Conservation (phyloP, 805 yeast species). For the Cyberlindnera galapagoensis region DNA sequence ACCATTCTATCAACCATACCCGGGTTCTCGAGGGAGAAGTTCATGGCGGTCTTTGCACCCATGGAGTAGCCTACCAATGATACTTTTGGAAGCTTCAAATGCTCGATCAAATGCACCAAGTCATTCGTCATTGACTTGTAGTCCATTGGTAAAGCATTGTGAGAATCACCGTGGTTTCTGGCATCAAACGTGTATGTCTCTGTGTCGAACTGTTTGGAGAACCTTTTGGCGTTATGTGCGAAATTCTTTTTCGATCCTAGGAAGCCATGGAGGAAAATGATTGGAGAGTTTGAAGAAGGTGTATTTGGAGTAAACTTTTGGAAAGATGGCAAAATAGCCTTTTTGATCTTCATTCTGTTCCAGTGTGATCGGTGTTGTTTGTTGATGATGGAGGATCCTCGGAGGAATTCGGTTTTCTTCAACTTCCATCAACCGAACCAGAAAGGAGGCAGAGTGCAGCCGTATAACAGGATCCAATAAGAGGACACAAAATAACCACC, state of each 20-base stretch:
- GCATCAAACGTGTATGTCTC: conserved; percentile 41
- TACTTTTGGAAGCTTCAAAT: conserved; percentile 22
- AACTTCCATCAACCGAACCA: too few relatives aligned
- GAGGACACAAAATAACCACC: background rate
- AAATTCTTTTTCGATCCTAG: conserved; percentile 44
- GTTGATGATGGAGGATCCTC: too few relatives aligned
- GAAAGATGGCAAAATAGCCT: conserved; percentile 8
- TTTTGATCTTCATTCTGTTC: too few relatives aligned
- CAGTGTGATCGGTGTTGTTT: too few relatives aligned
- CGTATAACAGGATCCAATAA: background rate
- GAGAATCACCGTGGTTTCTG: conserved; percentile 50
- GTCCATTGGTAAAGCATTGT: conserved; percentile 33
- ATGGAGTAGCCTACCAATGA: conserved; percentile 47
- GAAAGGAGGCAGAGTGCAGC: too few relatives aligned
- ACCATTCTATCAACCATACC: conserved; percentile 33
- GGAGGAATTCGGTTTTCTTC: too few relatives aligned
- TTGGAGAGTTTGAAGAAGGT: conserved; percentile 23
- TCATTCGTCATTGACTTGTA: conserved; percentile 28
- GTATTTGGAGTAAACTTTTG: conserved; percentile 1
- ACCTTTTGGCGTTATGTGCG: conserved; percentile 30
- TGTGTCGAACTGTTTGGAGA: conserved; percentile 27
- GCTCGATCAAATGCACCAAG: conserved; percentile 11
- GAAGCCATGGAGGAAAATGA: conserved; percentile 47
- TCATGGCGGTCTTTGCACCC: conserved; percentile 55
- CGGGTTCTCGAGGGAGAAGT: conserved; percentile 33